These are phyloP conservation scores for Cyathus striatus DNA, from an alignment of 768 basidiomycete genomes.

Conservation along the genomic window DNA sequence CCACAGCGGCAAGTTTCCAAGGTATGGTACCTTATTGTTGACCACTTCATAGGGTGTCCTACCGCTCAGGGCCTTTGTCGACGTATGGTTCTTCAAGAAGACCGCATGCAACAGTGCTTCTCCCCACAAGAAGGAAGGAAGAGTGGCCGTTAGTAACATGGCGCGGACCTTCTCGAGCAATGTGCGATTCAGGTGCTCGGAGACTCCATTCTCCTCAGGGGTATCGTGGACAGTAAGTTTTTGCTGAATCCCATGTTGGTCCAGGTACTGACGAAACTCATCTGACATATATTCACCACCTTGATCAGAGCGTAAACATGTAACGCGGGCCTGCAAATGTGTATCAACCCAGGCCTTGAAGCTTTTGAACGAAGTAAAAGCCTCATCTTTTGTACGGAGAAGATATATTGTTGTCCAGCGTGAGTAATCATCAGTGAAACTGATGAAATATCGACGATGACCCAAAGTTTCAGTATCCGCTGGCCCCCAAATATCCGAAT, in stretches of 20 bases:
- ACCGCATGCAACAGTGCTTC: too few species aligned
- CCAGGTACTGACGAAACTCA: not conserved
- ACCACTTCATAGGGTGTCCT: too few species aligned
- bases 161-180: too few species aligned
- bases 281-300: too few species aligned
- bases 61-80: not conserved
- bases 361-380: too few species aligned
- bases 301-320: not conserved
- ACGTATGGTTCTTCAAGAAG: not conserved
- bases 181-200: too few species aligned
- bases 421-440: not conserved
- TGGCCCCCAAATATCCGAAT: not conserved
- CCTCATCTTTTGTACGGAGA: not conserved
- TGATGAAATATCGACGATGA: too few species aligned
- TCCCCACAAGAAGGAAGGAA: not conserved
- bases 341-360: not conserved
- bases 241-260: not conserved
- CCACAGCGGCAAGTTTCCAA: not conserved
- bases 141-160: not conserved
- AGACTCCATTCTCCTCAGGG: too few species aligned
- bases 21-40: too few species aligned
- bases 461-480: not conserved
- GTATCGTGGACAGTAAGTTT: too few species aligned
- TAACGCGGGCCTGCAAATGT: not conserved
- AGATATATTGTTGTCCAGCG: not conserved